A percentile compares a stretch with the other conserved stretches of the same genome.
Evolutionary conservation across 2,329 filamentous ascomycete species (phyloP).

Genomic region (Botrytis elliptica): DNA sequence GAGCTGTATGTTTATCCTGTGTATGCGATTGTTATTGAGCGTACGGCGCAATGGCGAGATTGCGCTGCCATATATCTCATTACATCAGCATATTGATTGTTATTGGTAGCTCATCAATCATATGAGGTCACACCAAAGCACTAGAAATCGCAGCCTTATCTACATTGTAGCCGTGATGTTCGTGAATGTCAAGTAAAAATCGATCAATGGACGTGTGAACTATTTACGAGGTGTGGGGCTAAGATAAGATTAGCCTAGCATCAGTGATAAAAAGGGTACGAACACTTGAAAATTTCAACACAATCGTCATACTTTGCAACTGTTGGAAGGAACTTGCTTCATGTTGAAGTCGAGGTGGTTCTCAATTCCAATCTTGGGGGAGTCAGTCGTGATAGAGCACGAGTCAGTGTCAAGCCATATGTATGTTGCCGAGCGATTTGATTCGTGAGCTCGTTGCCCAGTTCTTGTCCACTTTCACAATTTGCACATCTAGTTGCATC

Average conservation of each 20-base stretch:
- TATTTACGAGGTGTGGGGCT: conserved; percentile 13
- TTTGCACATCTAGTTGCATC: neutral
- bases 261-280: conserved; percentile 7
- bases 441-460: neutral
- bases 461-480: neutral
- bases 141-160: neutral
- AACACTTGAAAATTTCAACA: conserved; percentile 4
- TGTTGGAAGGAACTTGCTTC: neutral
- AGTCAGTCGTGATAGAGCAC: neutral
- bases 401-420: neutral
- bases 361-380: neutral
- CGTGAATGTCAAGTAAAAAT: neutral
- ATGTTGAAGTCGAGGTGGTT: neutral
- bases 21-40: neutral
- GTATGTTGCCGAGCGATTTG: neutral
- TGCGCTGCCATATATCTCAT: neutral
- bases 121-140: neutral
- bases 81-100: neutral
- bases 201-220: neutral
- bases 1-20: neutral
- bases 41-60: neutral
- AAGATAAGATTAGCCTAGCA: conserved; percentile 19
- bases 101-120: neutral
- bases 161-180: neutral
- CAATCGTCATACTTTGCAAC: neutral